Base-by-base conservation (phyloP, 495 filamentous ascomycete species). In the Penicillium antarcticum region DNA sequence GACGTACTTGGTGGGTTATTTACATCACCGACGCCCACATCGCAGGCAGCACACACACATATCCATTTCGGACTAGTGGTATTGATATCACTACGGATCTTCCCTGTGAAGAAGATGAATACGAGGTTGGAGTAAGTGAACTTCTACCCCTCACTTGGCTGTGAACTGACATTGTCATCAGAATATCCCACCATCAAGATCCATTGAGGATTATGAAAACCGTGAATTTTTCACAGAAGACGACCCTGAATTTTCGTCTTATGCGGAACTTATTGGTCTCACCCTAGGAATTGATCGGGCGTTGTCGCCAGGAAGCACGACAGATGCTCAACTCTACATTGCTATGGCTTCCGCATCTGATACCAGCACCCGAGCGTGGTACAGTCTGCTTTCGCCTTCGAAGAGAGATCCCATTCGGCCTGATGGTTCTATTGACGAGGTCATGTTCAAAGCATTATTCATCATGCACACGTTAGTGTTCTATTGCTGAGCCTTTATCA, bases 1-100 rank as follows among this genome's bases (percentile, higher is more conserved):
- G 65, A 35, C 60, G 65, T 2, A 66, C 62, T 11, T 68, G 65
- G 65, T 66, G 65, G 65, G 51, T 58, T 18, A 42, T 68, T 2
- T 63, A 63, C 48, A 52, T 53, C 16, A 63, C 60, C 1, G 65
- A 66, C 35, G 62, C 59, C 1, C 62, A 63, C 36, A 60, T 64
- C 29, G 61, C 61, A 5, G 61, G 61, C 9, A 64, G 55, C 26
- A 62, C 59, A 6, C 49, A 55, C 19, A 56, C 38, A 5, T 62
- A 53, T 12, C 59, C 59, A 5, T 62, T 62, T 14, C 41, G 55
- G 11, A 62, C 55, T 1, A 62, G 45, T 12, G 17, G 32, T 0
- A 37, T 54, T 12, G 42, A 53, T 26, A 56, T 53, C 33, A 50
- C 45, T 1, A 50, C 50, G 10, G 59, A 58, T 24, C 33, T 62